Percentiles rank a stretch among this genome's conserved stretches.
Conservation (phyloP, 129 eudicot genomes). For the Arctium minus region DNA sequence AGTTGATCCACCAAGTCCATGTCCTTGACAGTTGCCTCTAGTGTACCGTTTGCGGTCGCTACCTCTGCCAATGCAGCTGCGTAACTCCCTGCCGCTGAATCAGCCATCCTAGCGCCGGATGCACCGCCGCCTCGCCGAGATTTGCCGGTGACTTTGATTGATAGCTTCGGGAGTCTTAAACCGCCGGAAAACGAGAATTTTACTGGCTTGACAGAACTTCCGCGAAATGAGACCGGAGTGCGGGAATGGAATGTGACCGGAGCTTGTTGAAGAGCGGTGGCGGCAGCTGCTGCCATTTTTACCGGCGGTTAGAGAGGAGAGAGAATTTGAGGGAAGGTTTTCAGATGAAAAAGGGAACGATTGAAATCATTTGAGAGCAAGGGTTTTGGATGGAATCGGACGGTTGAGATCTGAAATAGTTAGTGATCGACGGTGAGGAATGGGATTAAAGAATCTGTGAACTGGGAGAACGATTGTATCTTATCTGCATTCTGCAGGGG, state of each 20-base stretch:
- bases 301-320: constrained; percentile 13
- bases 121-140: constrained; percentile 36
- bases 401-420: constrained; percentile 19
- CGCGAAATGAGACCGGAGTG: constrained; percentile 30
- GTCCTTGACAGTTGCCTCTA: constrained; percentile 51
- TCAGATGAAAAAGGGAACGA: not conserved
- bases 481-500: constrained; percentile 43
- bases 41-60: constrained; percentile 52
- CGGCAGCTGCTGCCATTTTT: constrained; percentile 46
- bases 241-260: constrained; percentile 47
- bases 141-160: constrained; percentile 37
- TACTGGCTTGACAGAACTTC: constrained; percentile 9
- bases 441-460: constrained; percentile 17
- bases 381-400: constrained; percentile 28
- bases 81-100: constrained; percentile 64
- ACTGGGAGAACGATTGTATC: constrained; percentile 23
- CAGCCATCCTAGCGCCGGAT: constrained; percentile 45
- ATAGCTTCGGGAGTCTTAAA: constrained; percentile 41
- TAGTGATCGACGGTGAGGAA: constrained; percentile 36
- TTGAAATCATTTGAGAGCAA: constrained; percentile 6
- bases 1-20: constrained; percentile 41
- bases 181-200: constrained; percentile 41
- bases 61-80: constrained; percentile 78
- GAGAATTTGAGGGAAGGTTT: not conserved
- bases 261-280: constrained; percentile 53